phyloP scores from a whole-genome alignment of 306 rosid genomes.

The Vachellia pachyceras region DNA sequence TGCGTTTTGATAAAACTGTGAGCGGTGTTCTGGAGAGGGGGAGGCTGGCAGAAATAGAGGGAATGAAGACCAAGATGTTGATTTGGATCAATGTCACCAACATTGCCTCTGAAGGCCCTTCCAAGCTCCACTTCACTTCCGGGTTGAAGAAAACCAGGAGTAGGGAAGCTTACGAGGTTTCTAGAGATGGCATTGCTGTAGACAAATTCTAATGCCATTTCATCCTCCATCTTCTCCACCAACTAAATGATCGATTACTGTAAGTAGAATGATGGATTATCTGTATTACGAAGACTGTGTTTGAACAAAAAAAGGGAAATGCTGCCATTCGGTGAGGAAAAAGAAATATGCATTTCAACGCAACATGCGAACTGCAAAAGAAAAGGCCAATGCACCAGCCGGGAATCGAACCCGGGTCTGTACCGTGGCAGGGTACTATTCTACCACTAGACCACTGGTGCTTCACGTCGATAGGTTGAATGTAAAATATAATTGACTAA shows the following conservation, averaged over 20 bases:
- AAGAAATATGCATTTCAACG: not conserved
- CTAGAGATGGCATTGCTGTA: constrained; percentile 68
- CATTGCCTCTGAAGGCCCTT: constrained; percentile 61
- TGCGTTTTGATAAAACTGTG: constrained; percentile 75
- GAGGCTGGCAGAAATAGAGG: constrained; percentile 82
- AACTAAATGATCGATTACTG: not conserved
- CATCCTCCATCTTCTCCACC: too few species aligned
- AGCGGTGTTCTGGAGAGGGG: constrained; percentile 82
- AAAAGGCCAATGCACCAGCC: not conserved
- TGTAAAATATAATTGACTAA: fast-evolving
- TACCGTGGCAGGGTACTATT: constrained; percentile 50
- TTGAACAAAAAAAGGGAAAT: not conserved
- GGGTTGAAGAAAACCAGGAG: constrained; percentile 89
- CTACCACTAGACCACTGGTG: constrained; percentile 52
- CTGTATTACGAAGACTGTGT: not conserved
- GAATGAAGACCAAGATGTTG: constrained; percentile 87
- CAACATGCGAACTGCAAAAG: not conserved
- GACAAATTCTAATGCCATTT: constrained; percentile 62
- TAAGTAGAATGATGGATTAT: not conserved
- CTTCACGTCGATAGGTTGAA: not conserved
- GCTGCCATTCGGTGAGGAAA: not conserved
- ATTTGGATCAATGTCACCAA: constrained; percentile 82
- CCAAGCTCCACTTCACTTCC: constrained; percentile 75
- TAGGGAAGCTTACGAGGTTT: constrained; percentile 81
- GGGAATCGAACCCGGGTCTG: constrained; percentile 42